These are phyloP conservation scores for Fusarium cicatricum DNA, from an alignment of 2,329 filamentous ascomycete genomes.

Conservation along the genomic window DNA sequence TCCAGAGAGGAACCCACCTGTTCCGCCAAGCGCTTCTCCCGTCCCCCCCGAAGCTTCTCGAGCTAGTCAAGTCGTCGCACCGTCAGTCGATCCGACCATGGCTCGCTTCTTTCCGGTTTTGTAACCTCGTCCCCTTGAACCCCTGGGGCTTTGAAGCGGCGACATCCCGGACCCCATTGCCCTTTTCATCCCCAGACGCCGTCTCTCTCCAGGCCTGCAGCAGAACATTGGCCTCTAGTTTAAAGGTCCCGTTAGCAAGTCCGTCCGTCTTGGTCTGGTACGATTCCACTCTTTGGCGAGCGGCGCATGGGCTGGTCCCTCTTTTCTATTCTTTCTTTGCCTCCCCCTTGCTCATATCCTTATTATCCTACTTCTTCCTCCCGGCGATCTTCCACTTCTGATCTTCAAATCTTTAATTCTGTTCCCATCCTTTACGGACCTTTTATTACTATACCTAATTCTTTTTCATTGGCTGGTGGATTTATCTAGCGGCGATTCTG, in stretches of 20 bases:
- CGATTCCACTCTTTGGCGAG: slow-evolving; percentile 30
- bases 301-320: slow-evolving; percentile 41
- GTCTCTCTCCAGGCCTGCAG: slow-evolving; percentile 7
- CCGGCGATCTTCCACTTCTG: slow-evolving; percentile 24
- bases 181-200: slow-evolving; percentile 22
- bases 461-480: slow-evolving; percentile 11
- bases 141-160: slow-evolving; percentile 10
- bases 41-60: not conserved
- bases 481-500: slow-evolving; percentile 2
- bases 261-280: slow-evolving; percentile 38
- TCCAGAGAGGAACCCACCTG: not conserved
- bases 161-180: slow-evolving; percentile 27
- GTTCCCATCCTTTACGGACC: slow-evolving; percentile 3
- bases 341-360: slow-evolving; percentile 19
- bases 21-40: slow-evolving; percentile 6
- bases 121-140: not conserved
- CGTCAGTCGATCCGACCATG: slow-evolving; percentile 26
- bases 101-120: slow-evolving; percentile 6
- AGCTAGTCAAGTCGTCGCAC: slow-evolving; percentile 3
- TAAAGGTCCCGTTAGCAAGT: slow-evolving; percentile 12
- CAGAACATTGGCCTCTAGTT: not conserved
- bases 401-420: slow-evolving; percentile 29
- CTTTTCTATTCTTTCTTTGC: slow-evolving; percentile 11
- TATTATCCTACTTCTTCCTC: slow-evolving; percentile 14
- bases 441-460: slow-evolving; percentile 1